phyloP scores from a whole-genome alignment of 192 early-diverging fungal species.

The Entomortierella parvispora region DNA sequence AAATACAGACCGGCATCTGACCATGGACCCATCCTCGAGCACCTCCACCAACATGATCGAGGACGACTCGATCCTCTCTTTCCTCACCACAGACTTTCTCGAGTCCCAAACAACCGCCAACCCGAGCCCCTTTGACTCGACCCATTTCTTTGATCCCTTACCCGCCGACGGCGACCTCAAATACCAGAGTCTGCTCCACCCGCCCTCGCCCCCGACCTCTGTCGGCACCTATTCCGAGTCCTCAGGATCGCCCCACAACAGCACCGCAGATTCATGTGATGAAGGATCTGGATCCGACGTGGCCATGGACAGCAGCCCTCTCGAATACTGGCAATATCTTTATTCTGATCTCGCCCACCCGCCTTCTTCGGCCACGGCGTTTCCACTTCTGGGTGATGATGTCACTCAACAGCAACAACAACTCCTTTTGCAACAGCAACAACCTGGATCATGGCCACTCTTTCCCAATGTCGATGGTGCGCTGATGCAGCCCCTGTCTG shows the following conservation, averaged over 20 bases:
- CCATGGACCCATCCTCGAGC: background rate
- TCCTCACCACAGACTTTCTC: conserved; percentile 49
- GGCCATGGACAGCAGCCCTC: conserved; percentile 30
- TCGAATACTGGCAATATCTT: conserved; percentile 51
- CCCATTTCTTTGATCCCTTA: conserved; percentile 34
- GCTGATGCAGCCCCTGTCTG: conserved; percentile 10
- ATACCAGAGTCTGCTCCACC: conserved; percentile 37
- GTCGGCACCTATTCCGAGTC: conserved; percentile 48
- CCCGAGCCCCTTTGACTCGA: conserved; percentile 19
- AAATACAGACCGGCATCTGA: no score
- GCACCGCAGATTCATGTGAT: conserved; percentile 37
- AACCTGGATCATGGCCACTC: conserved; percentile 43
- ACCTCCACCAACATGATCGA: conserved; percentile 13
- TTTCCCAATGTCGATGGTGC: conserved; percentile 17
- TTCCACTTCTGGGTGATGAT: background rate
- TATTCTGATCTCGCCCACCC: conserved; percentile 34
- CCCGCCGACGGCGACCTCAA: conserved; percentile 3
- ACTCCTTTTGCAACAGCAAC: conserved; percentile 13
- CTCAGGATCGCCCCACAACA: conserved; percentile 42
- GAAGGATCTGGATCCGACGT: conserved; percentile 43
- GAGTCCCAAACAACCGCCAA: conserved; percentile 35
- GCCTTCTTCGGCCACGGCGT: background rate
- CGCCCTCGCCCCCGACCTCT: conserved; percentile 45
- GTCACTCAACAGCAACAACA: conserved; percentile 6
- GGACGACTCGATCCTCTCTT: conserved; percentile 51